phyloP scores from a whole-genome alignment of 2,329 filamentous ascomycete genomes.

The Ophiognomonia clavigignenti-juglandacearum region DNA sequence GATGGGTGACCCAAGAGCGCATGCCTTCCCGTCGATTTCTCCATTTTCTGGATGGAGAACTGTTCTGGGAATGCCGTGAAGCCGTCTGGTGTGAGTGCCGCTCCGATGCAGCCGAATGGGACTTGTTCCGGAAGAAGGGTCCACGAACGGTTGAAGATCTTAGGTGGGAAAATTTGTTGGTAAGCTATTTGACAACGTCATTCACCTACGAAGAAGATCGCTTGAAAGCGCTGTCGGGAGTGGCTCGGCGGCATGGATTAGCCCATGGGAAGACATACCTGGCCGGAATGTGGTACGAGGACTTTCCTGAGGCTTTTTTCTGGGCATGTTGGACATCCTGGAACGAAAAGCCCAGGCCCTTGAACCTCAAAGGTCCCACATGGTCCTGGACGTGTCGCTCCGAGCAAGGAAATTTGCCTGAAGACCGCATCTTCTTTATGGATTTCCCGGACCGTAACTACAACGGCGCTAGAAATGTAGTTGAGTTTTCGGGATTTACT shows the following conservation, averaged over 20 bases:
- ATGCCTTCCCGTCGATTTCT: neutral
- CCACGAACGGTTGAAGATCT: neutral
- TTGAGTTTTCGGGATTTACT: neutral
- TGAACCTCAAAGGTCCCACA: neutral
- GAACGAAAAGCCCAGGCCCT: neutral
- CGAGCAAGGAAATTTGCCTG: neutral
- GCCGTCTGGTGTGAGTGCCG: neutral
- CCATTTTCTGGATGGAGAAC: neutral
- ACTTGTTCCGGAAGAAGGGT: neutral
- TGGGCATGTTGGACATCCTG: neutral
- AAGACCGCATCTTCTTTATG: no score
- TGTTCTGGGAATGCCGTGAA: conserved; percentile 6
- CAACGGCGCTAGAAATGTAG: no score
- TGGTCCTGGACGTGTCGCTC: neutral
- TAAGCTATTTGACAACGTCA: neutral
- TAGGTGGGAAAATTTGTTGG: neutral
- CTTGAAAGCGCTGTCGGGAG: neutral
- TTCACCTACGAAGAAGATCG: neutral
- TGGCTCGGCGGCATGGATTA: neutral
- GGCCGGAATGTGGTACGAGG: neutral
- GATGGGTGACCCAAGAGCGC: conserved; percentile 3
- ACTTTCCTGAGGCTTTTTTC: neutral
- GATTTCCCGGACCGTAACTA: neutral
- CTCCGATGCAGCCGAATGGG: neutral
- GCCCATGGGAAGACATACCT: neutral